Base-by-base conservation (phyloP, 2,329 filamentous ascomycete species). In the Trichoderma sp. region DNA sequence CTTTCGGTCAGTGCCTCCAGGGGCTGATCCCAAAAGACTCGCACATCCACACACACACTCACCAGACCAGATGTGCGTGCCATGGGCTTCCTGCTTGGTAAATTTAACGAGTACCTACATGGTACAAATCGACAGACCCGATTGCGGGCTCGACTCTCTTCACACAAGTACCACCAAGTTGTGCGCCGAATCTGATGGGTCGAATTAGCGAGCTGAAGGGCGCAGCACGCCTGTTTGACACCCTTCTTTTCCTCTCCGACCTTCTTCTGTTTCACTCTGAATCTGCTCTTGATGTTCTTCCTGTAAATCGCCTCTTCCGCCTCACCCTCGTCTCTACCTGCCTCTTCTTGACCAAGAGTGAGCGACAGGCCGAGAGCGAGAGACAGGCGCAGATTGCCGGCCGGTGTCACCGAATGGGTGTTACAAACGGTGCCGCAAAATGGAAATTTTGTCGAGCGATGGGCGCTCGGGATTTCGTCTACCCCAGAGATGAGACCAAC, bases 401-500 rank as follows among this genome's bases (percentile, higher is more conserved):
- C 5, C 48, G 48, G 59, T 54, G 39, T 45, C 48, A 62, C 59
- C 59, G 48, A 54, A 34, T n/a, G 17, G 9, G 48, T 54, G 28
- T 47, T 45, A 34, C 26, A 54, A 62, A 62, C 26, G 59, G 59
- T 50, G 48, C 48, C 45, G 59, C 41, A 34, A 45, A 41, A 60
- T 15, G 45, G 47, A 44, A 41, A 54, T 30, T n/a, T 17, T 45
- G 50, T 21, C 45, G 59, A 28, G 59, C 26, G 34, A 26, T 45
- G 26, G 48, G 39, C 39, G 39, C 59, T 62, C 48, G 39, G 34
- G 30, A 60, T 41, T 30, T 24, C 21, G 30, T 15, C 50, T 62
- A 62, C 59, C 59, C 59, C 59, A 62, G 59, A 26, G 54, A 54
- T 47, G 28, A 45, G 59, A 26, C 28, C 47, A 61, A 52, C 47